These are phyloP conservation scores for Zymoseptoria crescenta DNA, from an alignment of 2,329 filamentous ascomycete genomes.

Conservation along the genomic window DNA sequence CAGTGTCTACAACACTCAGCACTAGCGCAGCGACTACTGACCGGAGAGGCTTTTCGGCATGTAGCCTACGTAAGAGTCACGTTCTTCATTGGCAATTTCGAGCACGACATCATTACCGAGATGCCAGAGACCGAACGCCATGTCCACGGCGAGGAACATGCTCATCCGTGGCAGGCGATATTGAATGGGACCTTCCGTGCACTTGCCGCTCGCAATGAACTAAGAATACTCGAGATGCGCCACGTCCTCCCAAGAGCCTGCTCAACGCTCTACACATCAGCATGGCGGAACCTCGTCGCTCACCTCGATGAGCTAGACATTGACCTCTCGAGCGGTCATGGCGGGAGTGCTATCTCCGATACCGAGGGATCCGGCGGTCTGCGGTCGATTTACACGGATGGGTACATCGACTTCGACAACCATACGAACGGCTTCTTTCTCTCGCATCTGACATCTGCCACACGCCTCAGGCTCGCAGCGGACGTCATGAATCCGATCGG, in stretches of 20 bases:
- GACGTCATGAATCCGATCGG: not conserved
- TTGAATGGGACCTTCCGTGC: not conserved
- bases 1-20: not conserved
- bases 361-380: not conserved
- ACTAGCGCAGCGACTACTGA: not conserved
- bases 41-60: not conserved
- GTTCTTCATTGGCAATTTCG: not conserved
- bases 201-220: not conserved
- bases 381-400: not conserved
- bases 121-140: not conserved
- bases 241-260: not conserved
- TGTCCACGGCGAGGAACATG: not conserved
- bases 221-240: not conserved
- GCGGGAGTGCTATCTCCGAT: not conserved
- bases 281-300: not conserved
- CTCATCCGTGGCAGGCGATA: not conserved
- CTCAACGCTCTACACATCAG: not conserved
- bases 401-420: not conserved
- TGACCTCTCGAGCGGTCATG: not conserved
- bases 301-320: not conserved
- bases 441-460: not conserved
- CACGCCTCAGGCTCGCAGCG: not conserved
- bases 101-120: not conserved
- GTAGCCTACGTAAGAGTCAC: not conserved
- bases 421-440: not conserved